A percentile compares a stretch with the other conserved stretches of the same genome.
These are phyloP conservation scores for Xylariaceae sp. DNA, from an alignment of 2,329 filamentous ascomycete species.

Conservation along the genomic window DNA sequence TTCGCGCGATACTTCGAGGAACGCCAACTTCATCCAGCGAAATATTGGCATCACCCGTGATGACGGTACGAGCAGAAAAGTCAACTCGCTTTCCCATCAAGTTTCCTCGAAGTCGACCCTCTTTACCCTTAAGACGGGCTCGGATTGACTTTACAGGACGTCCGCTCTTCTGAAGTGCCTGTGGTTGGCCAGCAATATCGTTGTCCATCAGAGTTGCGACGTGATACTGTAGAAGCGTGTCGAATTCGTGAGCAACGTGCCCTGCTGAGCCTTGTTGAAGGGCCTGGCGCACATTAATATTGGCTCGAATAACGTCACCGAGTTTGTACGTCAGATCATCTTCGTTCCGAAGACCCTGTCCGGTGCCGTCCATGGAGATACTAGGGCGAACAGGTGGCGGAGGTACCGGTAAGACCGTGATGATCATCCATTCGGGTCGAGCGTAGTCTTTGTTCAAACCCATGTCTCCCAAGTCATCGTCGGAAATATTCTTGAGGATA, in stretches of 20 bases:
- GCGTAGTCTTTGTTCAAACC: slow-evolving; percentile 93
- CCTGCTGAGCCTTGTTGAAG: slow-evolving; percentile 87
- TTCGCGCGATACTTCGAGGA: slow-evolving; percentile 85
- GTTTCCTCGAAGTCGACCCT: slow-evolving; percentile 95
- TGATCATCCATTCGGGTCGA: slow-evolving; percentile 95
- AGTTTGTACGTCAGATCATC: slow-evolving; percentile 99
- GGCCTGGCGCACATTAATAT: slow-evolving; percentile 87
- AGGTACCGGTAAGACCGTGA: slow-evolving; percentile 91
- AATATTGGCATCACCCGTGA: slow-evolving; percentile 95
- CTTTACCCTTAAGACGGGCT: slow-evolving; percentile 96
- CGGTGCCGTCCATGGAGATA: slow-evolving; percentile 94
- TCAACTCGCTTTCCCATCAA: slow-evolving; percentile 99
- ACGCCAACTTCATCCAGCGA: slow-evolving; percentile 97
- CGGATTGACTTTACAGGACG: slow-evolving; percentile 95
- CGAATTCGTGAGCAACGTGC: slow-evolving; percentile 88
- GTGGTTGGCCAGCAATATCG: slow-evolving; percentile 91
- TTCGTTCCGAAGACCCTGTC: slow-evolving; percentile 88
- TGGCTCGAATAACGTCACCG: slow-evolving; percentile 95
- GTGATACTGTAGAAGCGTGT: slow-evolving; percentile 90
- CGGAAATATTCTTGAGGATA: slow-evolving; percentile 80
- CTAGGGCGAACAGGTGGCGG: slow-evolving; percentile 93
- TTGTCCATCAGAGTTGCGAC: slow-evolving; percentile 99
- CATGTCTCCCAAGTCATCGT: slow-evolving; percentile 78
- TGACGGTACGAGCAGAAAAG: slow-evolving; percentile 98
- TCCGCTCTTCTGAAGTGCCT: slow-evolving; percentile 93